These are phyloP conservation scores for Kodamaea nitidulidarum DNA, from an alignment of 805 yeast species.

Conservation along the genomic window DNA sequence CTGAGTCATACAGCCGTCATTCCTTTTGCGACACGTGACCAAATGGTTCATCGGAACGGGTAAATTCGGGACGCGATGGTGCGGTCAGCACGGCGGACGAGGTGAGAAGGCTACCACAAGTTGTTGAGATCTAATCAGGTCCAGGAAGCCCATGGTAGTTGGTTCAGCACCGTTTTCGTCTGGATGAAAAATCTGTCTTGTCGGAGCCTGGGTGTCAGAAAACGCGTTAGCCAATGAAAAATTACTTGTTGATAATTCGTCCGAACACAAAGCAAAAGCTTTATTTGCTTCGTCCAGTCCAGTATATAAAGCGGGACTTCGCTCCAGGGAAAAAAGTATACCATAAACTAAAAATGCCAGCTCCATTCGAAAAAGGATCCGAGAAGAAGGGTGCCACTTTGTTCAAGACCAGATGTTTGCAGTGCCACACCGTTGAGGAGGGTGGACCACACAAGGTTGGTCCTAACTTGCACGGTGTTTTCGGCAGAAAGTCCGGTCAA, in stretches of 20 bases:
- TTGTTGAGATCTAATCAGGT: background rate
- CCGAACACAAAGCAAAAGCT: slow-evolving; percentile 1
- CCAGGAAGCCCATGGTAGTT: too few species aligned
- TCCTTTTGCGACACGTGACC: background rate
- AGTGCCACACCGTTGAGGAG: slow-evolving; percentile 94
- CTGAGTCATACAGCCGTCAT: background rate
- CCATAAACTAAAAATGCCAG: slow-evolving; percentile 37
- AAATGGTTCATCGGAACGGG: background rate
- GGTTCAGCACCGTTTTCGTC: background rate
- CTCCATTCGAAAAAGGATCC: slow-evolving; percentile 39
- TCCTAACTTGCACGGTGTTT: slow-evolving; percentile 94
- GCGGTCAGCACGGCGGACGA: too few species aligned
- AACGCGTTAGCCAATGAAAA: slow-evolving; percentile 11
- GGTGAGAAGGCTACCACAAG: background rate
- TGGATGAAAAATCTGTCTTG: background rate
- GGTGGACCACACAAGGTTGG: slow-evolving; percentile 99
- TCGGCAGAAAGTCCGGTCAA: slow-evolving; percentile 88
- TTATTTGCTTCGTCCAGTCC: background rate
- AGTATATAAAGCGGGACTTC: slow-evolving; percentile 2
- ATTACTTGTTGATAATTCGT: slow-evolving; percentile 11
- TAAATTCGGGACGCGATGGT: background rate
- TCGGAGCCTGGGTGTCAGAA: background rate
- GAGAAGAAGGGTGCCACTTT: slow-evolving; percentile 90
- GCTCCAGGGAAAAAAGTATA: slow-evolving; percentile 1
- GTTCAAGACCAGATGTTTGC: slow-evolving; percentile 98